Percentiles rank a stretch among this genome's conserved stretches.
Conservation (phyloP, 75 land plant genomes). For the Picea sitchensis region DNA sequence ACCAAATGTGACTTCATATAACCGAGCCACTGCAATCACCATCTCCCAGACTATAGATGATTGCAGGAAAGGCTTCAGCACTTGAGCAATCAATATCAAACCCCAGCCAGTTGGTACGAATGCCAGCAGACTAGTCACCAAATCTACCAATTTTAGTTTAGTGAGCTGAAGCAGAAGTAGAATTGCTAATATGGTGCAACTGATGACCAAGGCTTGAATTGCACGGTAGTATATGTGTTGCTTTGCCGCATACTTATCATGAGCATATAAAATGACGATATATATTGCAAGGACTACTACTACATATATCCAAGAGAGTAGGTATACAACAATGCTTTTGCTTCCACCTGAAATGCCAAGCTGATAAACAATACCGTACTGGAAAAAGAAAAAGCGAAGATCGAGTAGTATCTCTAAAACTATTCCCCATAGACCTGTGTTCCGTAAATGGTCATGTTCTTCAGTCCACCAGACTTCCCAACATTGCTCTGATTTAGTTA, state of each 20-base stretch:
- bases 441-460: conserved; percentile 77
- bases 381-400: conserved; percentile 85
- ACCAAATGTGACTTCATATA: conserved; percentile 79
- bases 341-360: conserved; percentile 55
- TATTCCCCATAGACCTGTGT: conserved; percentile 85
- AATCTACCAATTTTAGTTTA: conserved; percentile 46
- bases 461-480: conserved; percentile 99
- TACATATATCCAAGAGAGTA: conserved; percentile 80
- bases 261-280: conserved; percentile 47
- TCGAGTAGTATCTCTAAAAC: conserved; percentile 68
- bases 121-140: conserved; percentile 70
- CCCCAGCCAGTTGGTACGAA: conserved; percentile 97
- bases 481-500: conserved; percentile 71
- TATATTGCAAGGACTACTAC: conserved; percentile 42
- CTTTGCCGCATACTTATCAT: conserved; percentile 66
- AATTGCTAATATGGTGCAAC: conserved; percentile 38
- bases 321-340: conserved; percentile 71
- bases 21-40: conserved; percentile 68
- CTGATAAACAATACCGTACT: conserved; percentile 91
- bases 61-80: conserved; percentile 51
- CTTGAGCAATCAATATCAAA: conserved; percentile 62
- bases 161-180: conserved; percentile 56
- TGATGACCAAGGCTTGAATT: conserved; percentile 64
- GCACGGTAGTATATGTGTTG: conserved; percentile 74
- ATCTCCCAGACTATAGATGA: conserved; percentile 50